Conservation (phyloP, 352 stramenopile species). For the Phytopythium kandeliae region DNA sequence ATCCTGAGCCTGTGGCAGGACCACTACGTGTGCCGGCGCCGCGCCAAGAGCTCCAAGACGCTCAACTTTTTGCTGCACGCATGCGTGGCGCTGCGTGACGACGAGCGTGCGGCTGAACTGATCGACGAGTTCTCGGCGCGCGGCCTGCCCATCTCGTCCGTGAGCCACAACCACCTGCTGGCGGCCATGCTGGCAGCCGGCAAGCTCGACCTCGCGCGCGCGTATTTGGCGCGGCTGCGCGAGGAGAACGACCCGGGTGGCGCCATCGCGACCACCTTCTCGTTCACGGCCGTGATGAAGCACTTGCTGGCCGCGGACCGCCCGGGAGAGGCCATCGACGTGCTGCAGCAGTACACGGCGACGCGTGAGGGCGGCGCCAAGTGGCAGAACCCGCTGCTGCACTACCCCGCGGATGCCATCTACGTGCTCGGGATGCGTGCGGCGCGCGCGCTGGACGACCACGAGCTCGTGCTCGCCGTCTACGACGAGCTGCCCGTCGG, state of each 20-base stretch:
- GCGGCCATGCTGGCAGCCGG: constrained; percentile 48
- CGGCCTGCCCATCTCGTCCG: constrained; percentile 42
- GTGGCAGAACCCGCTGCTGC: constrained; percentile 46
- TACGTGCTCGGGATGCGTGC: constrained; percentile 59
- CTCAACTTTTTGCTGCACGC: constrained; percentile 77
- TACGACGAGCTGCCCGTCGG: constrained; percentile 38
- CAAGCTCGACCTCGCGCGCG: constrained; percentile 38
- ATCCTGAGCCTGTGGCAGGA: constrained; percentile 56
- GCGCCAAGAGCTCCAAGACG: constrained; percentile 66
- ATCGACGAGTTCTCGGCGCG: constrained; percentile 59
- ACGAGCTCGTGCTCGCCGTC: constrained; percentile 54
- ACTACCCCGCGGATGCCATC: constrained; percentile 61
- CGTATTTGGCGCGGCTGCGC: constrained; percentile 45
- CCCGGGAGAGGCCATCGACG: constrained; percentile 33
- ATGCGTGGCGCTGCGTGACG: constrained; percentile 44
- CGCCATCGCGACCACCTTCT: constrained; percentile 52
- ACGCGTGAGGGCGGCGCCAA: constrained; percentile 36
- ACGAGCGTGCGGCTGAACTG: constrained; percentile 34
- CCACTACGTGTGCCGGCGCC: constrained; percentile 48
- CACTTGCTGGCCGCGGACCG: constrained; percentile 36
- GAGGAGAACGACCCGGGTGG: constrained; percentile 14
- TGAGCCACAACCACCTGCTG: constrained; percentile 79
- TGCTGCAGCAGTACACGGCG: constrained; percentile 61
- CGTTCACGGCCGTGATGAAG: constrained; percentile 73
- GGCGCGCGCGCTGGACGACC: constrained; percentile 35